phyloP scores from a whole-genome alignment of 495 filamentous ascomycete genomes.

The Pyrenula massariospora region DNA sequence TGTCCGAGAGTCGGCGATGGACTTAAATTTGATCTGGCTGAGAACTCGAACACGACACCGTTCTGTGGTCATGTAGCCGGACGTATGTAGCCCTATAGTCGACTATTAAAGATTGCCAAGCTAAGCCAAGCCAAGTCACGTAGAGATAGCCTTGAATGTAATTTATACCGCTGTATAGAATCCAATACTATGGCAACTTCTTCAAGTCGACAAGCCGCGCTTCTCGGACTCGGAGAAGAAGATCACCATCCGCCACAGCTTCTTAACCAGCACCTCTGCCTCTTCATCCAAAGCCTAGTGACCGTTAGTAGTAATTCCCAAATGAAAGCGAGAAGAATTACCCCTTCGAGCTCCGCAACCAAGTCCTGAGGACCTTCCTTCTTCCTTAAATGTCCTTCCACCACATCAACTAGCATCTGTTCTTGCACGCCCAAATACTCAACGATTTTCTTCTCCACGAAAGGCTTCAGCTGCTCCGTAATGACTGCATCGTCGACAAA shows the following conservation, averaged over 20 bases:
- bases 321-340: slow-evolving; percentile 29
- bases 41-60: no score
- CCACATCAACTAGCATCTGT: slow-evolving; percentile 86
- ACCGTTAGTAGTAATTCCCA: slow-evolving; percentile 20
- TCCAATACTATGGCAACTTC: no score
- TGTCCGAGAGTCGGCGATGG: no score
- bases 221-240: slow-evolving; percentile 97
- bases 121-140: no score
- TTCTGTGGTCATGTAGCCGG: no score
- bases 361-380: slow-evolving; percentile 66
- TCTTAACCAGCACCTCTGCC: slow-evolving; percentile 85
- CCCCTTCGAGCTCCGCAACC: slow-evolving; percentile 74
- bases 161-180: no score
- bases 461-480: slow-evolving; percentile 78
- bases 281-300: slow-evolving; percentile 82
- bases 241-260: slow-evolving; percentile 96
- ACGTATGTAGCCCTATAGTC: no score
- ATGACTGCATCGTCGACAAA: slow-evolving; percentile 79
- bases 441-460: slow-evolving; percentile 96
- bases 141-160: no score
- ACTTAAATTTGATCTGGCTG: no score
- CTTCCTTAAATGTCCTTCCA: slow-evolving; percentile 75
- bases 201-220: slow-evolving; percentile 62
- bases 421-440: slow-evolving; percentile 95
- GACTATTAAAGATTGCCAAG: no score